phyloP scores from a whole-genome alignment of 2,329 filamentous ascomycete species.

The Bipolaris sorokiniana region DNA sequence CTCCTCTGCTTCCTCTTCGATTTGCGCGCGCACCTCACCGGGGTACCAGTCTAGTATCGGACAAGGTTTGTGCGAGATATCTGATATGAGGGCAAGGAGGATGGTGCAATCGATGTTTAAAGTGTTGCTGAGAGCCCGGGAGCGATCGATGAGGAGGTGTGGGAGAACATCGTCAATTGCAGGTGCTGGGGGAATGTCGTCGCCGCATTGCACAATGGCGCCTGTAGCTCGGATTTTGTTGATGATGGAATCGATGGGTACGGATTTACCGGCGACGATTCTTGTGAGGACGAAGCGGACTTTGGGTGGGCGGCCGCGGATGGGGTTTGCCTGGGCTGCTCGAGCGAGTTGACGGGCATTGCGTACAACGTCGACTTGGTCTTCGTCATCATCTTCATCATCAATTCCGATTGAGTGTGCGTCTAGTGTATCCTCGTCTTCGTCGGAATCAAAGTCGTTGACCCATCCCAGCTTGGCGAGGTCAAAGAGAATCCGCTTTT shows the following conservation, averaged over 20 bases:
- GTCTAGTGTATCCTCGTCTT: conserved; percentile 50
- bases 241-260: conserved; percentile 64
- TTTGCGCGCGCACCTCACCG: conserved; percentile 66
- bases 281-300: conserved; percentile 68
- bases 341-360: conserved; percentile 64
- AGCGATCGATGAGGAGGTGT: conserved; percentile 49
- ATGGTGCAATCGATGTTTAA: conserved; percentile 72
- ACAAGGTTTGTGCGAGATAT: conserved; percentile 68
- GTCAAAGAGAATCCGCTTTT: conserved; percentile 69
- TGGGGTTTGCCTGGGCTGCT: conserved; percentile 62
- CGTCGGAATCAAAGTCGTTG: conserved; percentile 55
- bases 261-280: conserved; percentile 57
- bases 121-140: conserved; percentile 49
- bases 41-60: conserved; percentile 61
- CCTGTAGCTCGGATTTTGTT: conserved; percentile 62
- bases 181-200: conserved; percentile 32
- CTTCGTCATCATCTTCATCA: conserved; percentile 58
- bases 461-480: conserved; percentile 70
- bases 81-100: conserved; percentile 73
- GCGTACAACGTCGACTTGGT: conserved; percentile 64
- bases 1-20: conserved; percentile 67
- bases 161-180: conserved; percentile 36
- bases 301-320: conserved; percentile 65
- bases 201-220: conserved; percentile 42
- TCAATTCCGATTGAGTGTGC: conserved; percentile 21